These are phyloP conservation scores for Neoarthrinium moseri DNA, from an alignment of 2,329 filamentous ascomycete species.

Conservation along the genomic window DNA sequence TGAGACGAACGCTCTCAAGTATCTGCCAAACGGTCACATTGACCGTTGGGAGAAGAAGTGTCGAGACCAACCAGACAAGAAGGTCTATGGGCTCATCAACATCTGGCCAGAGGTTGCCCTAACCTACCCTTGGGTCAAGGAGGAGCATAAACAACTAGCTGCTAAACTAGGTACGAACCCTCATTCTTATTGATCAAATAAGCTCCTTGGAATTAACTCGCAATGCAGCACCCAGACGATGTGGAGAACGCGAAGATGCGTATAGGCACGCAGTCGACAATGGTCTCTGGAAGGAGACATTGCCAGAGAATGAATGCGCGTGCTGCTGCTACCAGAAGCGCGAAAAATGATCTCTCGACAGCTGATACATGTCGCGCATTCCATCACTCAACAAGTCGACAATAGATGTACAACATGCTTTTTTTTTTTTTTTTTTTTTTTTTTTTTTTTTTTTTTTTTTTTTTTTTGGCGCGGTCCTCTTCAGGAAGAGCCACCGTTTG, in stretches of 20 bases:
- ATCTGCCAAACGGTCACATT: slow-evolving; percentile 25
- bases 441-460: too few species aligned
- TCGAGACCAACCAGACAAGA: slow-evolving; percentile 24
- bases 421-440: too few species aligned
- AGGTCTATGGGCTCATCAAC: slow-evolving; percentile 23
- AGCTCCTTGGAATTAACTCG: neutral
- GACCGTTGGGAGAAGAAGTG: slow-evolving; percentile 15
- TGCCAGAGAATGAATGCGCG: slow-evolving; percentile 17
- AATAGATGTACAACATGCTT: too few species aligned
- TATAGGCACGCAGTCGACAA: slow-evolving; percentile 14
- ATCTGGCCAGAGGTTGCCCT: slow-evolving; percentile 48
- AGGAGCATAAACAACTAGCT: slow-evolving; percentile 35
- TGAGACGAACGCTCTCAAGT: slow-evolving; percentile 17
- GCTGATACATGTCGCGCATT: too few species aligned
- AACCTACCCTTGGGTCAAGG: slow-evolving; percentile 42
- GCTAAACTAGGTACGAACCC: slow-evolving; percentile 38
- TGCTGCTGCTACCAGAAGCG: slow-evolving; percentile 22
- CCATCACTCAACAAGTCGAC: too few species aligned
- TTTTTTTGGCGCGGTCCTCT: too few species aligned
- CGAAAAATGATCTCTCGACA: neutral
- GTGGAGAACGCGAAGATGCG: slow-evolving; percentile 14
- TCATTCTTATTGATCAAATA: too few species aligned
- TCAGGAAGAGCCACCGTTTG: too few species aligned
- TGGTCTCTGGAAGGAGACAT: slow-evolving; percentile 20
- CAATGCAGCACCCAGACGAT: slow-evolving; percentile 17